These are phyloP conservation scores for Kodamaea suecica DNA, from an alignment of 1,139 yeast genomes.

Conservation along the genomic window DNA sequence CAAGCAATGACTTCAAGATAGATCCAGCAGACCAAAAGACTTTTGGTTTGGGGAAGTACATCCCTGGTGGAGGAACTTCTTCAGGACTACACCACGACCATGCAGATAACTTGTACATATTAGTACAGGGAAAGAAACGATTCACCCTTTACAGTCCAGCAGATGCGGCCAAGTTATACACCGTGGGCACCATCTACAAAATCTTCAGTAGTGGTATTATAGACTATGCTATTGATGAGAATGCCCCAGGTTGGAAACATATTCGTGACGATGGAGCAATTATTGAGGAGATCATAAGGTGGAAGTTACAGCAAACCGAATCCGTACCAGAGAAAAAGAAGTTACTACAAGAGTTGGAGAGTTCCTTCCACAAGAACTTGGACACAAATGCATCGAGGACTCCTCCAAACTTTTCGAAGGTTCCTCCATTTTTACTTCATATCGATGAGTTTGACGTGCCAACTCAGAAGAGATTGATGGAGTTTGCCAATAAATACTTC, in stretches of 20 bases:
- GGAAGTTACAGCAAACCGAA: constrained; percentile 20
- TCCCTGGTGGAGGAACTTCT: constrained; percentile 50
- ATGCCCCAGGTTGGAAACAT: constrained; percentile 57
- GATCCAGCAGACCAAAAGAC: constrained; percentile 7
- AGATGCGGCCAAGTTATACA: constrained; percentile 54
- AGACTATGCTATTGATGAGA: constrained; percentile 51
- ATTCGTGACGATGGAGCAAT: constrained; percentile 64
- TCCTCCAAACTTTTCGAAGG: constrained; percentile 65
- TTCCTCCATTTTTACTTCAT: constrained; percentile 64
- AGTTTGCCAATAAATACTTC: constrained; percentile 34
- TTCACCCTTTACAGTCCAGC: constrained; percentile 64
- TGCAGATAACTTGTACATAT: constrained; percentile 67
- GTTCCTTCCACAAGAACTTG: neutral
- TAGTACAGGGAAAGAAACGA: constrained; percentile 58
- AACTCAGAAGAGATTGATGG: constrained; percentile 22
- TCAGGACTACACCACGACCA: constrained; percentile 83
- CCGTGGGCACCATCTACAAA: constrained; percentile 54
- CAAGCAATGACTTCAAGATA: constrained; percentile 2
- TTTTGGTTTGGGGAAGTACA: constrained; percentile 47
- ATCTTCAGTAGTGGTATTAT: constrained; percentile 62
- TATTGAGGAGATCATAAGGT: constrained; percentile 41
- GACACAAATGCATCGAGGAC: constrained; percentile 24
- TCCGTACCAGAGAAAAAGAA: neutral
- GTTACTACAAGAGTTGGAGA: constrained; percentile 4
- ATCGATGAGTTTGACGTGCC: constrained; percentile 45